Percentiles rank a stretch among this genome's conserved stretches.
These are phyloP conservation scores for Linum usitatissimum DNA, from an alignment of 345 rosid genomes.

Conservation along the genomic window DNA sequence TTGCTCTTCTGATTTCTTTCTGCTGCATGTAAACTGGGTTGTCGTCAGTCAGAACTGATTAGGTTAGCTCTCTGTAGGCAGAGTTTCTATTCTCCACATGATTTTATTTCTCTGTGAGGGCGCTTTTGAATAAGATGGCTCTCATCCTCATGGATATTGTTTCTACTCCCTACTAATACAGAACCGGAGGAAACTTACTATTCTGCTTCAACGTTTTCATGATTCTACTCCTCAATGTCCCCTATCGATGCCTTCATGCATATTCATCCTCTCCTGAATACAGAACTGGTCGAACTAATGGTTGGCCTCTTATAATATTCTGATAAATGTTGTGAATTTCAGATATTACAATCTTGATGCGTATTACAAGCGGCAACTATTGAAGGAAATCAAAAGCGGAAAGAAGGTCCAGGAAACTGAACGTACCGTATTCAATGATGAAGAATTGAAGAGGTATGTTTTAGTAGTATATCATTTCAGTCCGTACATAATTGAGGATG, in stretches of 20 bases:
- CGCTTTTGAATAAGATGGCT: neutral
- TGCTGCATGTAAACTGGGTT: neutral
- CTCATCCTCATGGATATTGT: neutral
- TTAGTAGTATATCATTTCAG: neutral
- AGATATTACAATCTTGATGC: constrained; percentile 91
- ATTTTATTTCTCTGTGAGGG: neutral
- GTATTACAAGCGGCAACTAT: constrained; percentile 58
- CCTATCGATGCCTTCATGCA: neutral
- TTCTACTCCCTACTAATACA: neutral
- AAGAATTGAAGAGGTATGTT: constrained; percentile 81
- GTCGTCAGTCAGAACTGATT: neutral
- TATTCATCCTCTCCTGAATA: neutral
- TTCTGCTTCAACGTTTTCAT: neutral
- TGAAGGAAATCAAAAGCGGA: constrained; percentile 61
- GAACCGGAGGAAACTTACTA: neutral
- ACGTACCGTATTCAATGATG: constrained; percentile 87
- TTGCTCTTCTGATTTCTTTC: neutral
- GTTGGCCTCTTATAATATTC: neutral
- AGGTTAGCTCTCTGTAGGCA: neutral
- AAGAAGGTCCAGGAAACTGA: constrained; percentile 49
- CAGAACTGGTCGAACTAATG: too few species aligned
- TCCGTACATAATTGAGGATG: neutral
- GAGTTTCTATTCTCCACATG: neutral
- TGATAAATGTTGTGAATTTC: constrained; percentile 14
- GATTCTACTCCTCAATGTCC: neutral